Evolutionary conservation across 2,329 filamentous ascomycete genomes (phyloP).

Genomic region (Magnaporthiopsis rhizophila): DNA sequence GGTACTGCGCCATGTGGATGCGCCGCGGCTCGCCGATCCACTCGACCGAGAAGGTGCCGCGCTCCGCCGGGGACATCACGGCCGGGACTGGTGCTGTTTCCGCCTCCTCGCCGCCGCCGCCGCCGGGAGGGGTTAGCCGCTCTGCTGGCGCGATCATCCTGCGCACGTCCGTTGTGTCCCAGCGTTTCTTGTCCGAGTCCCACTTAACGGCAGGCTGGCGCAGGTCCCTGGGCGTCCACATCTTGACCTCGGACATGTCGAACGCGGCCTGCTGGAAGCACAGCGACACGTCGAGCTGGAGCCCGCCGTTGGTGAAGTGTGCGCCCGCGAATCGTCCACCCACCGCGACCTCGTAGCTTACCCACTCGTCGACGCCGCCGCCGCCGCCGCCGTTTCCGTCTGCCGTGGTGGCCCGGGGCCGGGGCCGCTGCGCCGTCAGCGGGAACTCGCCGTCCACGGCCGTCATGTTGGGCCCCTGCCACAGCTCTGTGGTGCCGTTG

Average conservation of each 20-base stretch:
- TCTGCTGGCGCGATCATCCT: slow-evolving; percentile 12
- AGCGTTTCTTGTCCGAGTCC: slow-evolving; percentile 10
- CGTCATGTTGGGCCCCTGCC: slow-evolving; percentile 7
- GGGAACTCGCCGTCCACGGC: slow-evolving; percentile 8
- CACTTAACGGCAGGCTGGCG: slow-evolving; percentile 11
- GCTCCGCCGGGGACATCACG: slow-evolving; percentile 6
- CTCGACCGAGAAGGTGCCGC: slow-evolving; percentile 13
- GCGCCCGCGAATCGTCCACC: slow-evolving; percentile 1
- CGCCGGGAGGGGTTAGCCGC: too few species aligned
- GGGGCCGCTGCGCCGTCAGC: neutral
- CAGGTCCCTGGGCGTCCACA: slow-evolving; percentile 14
- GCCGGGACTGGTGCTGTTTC: too few species aligned
- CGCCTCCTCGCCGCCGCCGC: neutral
- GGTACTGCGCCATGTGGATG: slow-evolving; percentile 11
- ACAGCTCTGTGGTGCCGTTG: slow-evolving; percentile 9
- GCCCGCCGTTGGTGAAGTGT: slow-evolving; percentile 8
- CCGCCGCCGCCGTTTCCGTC: too few species aligned
- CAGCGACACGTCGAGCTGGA: slow-evolving; percentile 12
- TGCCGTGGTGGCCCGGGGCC: too few species aligned
- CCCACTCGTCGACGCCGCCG: slow-evolving; percentile 4
- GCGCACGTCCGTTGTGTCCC: slow-evolving; percentile 11
- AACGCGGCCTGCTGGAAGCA: slow-evolving; percentile 14
- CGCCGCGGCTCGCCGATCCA: slow-evolving; percentile 3
- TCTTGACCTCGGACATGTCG: slow-evolving; percentile 14
- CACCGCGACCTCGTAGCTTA: slow-evolving; percentile 5